Conservation (phyloP, 345 rosid species). For the Microthlaspi erraticum region DNA sequence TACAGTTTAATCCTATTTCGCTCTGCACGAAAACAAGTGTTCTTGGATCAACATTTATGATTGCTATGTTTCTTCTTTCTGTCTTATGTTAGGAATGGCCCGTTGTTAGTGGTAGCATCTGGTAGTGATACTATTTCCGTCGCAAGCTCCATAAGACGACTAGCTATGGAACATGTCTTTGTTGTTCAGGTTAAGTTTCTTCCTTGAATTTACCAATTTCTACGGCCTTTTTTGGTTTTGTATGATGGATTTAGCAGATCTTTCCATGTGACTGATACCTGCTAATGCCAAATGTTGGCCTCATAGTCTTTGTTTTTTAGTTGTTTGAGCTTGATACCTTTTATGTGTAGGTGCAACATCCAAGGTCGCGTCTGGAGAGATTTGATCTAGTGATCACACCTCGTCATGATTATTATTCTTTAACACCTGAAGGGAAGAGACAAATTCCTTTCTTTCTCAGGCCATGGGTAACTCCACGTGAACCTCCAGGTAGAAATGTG, state of each 20-base stretch:
- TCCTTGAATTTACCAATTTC: background rate
- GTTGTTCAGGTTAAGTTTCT: constrained; percentile 74
- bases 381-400: constrained; percentile 95
- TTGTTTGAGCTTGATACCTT: background rate
- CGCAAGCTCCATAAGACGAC: constrained; percentile 79
- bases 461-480: constrained; percentile 80
- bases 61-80: constrained; percentile 3
- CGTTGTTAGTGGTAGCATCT: constrained; percentile 86
- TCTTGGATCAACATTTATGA: too few relatives aligned
- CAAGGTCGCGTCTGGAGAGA: constrained; percentile 68
- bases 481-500: constrained; percentile 78
- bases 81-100: constrained; percentile 64
- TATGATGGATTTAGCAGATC: constrained; percentile 11
- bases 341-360: constrained; percentile 86
- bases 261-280: constrained; percentile 8
- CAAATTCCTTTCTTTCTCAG: constrained; percentile 74
- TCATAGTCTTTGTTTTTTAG: constrained; percentile 2
- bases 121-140: constrained; percentile 79
- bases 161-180: constrained; percentile 79
- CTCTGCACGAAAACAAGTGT: background rate
- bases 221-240: background rate
- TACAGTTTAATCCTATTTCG: background rate
- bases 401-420: constrained; percentile 78
- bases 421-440: constrained; percentile 71
- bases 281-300: constrained; percentile 18